Conservation (phyloP, 108 stramenopile genomes). For the Nannochloropsis gaditana region DNA sequence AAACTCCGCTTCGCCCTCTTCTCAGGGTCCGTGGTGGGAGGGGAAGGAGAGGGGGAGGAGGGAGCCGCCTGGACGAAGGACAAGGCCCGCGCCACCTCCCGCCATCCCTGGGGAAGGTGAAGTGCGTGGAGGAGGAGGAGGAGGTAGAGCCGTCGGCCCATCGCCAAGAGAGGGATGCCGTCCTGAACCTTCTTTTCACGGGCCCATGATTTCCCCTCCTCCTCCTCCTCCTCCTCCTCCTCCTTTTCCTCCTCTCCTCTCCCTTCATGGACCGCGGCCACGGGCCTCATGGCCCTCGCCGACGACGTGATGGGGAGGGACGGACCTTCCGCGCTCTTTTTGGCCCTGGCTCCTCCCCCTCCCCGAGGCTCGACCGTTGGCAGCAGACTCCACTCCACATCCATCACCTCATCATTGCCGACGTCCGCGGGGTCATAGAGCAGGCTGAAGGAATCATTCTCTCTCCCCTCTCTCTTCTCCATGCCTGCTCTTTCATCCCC, state of each 20-base stretch:
- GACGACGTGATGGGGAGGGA: not conserved
- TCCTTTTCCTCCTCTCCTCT: not conserved
- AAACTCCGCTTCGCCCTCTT: not conserved
- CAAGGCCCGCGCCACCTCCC: not conserved
- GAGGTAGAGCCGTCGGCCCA: not conserved
- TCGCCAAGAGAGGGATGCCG: not conserved
- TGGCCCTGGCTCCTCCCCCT: not conserved
- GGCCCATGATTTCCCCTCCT: not conserved
- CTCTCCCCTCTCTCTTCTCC: not conserved
- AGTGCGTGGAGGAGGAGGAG: slow-evolving; percentile 1
- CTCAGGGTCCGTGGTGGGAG: not conserved
- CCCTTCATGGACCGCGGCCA: not conserved
- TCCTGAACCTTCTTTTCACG: not conserved
- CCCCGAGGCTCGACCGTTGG: not conserved
- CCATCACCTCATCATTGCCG: not conserved
- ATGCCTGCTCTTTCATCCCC: not conserved
- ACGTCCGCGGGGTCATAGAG: not conserved
- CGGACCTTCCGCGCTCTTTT: not conserved
- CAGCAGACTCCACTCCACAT: not conserved
- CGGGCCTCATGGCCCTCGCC: too few relatives aligned
- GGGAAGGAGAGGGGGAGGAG: not conserved
- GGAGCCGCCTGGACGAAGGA: not conserved
- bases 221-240: not conserved
- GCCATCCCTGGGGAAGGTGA: not conserved
- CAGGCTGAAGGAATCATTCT: not conserved